Base-by-base conservation (phyloP, 192 early-diverging fungal genomes). In the Dispira parvispora region DNA sequence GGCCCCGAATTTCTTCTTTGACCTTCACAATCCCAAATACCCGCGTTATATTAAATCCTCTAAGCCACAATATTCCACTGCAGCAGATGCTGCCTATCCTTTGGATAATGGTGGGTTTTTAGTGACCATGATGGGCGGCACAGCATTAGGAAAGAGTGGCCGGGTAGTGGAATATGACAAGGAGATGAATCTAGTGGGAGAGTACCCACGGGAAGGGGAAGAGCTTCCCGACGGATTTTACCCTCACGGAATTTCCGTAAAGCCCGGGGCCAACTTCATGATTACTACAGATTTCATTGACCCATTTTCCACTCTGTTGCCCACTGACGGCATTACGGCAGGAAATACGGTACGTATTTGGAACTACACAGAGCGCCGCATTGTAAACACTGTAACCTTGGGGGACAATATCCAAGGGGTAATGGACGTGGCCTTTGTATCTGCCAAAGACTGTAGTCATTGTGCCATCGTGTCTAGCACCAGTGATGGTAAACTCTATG, bases 1-100 rank as follows among this genome's bases (percentile, higher is more conserved):
- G 43, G 58, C 43, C 58, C 26, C 58, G 43, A 61, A 61, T 44
- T 61, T 61, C 58, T 44, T 61, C 44, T 61, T 61, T 18, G n/a
- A 43, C 42, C 42, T 61, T 38, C 12, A 20, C 14, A 61, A 61
- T 44, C 58, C 43, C 16, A 16, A 20, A 5, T 11, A 44, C 10
- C 58, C 58, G 20, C 58, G 42, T 8, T 20, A 23, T 12, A 20
- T 61, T 21, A 10, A 14, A 10, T 32, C 42, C 4, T 61, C 58
- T 2, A n/a, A 38, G 16, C 38, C 42, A 20, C 12, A 20, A 16
- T 11, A 45, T 21, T n/a, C 26, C 43, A 44, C 32, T 14, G 58
- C 58, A 13, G 43, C 58, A 4, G 58, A 61, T n/a, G 58, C 58
- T 14, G 32, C 43, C 58, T 43, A 45, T 20, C 13, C 58, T 16